These are phyloP conservation scores for Tuber brumale DNA, from an alignment of 495 filamentous ascomycete species.

Conservation along the genomic window DNA sequence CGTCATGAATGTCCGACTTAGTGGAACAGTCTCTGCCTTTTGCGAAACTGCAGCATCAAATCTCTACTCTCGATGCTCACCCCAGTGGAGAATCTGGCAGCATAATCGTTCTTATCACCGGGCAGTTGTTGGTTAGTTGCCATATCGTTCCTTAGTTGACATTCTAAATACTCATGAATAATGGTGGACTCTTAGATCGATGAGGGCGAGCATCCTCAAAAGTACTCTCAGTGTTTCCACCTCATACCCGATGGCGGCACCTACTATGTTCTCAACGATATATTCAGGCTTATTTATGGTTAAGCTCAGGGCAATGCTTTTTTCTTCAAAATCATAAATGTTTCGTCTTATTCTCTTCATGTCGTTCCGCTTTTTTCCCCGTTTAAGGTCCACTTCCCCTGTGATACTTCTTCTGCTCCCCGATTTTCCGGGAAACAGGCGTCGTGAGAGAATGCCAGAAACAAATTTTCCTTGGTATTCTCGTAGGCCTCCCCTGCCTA, in stretches of 20 bases:
- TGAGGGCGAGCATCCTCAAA: slow-evolving; percentile 70
- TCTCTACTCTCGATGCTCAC: slow-evolving; percentile 68
- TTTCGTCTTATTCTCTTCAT: background rate
- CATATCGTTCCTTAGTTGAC: background rate
- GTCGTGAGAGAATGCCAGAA: background rate
- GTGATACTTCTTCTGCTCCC: background rate
- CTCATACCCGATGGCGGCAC: slow-evolving; percentile 64
- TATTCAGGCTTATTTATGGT: slow-evolving; percentile 75
- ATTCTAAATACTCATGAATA: background rate
- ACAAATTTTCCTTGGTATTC: background rate
- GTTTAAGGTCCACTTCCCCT: background rate
- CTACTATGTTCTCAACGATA: slow-evolving; percentile 85
- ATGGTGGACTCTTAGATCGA: slow-evolving; percentile 56
- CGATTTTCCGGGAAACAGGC: background rate
- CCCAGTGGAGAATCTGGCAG: slow-evolving; percentile 55
- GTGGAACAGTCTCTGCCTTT: slow-evolving; percentile 64
- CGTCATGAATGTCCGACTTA: background rate
- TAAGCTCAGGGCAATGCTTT: slow-evolving; percentile 1
- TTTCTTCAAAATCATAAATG: background rate
- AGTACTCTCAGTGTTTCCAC: slow-evolving; percentile 79
- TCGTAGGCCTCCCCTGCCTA: background rate
- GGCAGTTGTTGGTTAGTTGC: slow-evolving; percentile 64
- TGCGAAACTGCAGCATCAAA: slow-evolving; percentile 64
- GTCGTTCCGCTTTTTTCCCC: background rate
- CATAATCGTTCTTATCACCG: slow-evolving; percentile 79